phyloP scores from a whole-genome alignment of 2,329 filamentous ascomycete genomes.

The Zymoseptoria passerinii region DNA sequence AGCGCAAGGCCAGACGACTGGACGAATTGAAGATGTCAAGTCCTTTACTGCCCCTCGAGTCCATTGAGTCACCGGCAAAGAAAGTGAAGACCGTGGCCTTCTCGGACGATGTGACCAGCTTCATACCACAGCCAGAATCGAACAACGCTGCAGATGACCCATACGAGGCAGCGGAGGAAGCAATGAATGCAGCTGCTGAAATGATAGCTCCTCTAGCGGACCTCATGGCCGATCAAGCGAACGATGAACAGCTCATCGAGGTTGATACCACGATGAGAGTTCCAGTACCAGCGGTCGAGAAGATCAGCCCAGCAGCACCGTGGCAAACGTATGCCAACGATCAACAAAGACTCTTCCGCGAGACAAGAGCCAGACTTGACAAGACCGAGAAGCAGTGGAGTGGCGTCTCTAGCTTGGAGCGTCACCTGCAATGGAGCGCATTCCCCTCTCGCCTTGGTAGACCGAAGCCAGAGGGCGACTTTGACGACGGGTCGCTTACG shows the following conservation, averaged over 20 bases:
- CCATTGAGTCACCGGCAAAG: conserved; percentile 31
- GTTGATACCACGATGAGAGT: conserved; percentile 43
- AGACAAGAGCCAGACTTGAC: conserved; percentile 19
- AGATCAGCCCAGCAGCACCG: conserved; percentile 35
- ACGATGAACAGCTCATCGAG: conserved; percentile 40
- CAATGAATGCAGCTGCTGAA: conserved; percentile 28
- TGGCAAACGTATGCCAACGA: conserved; percentile 38
- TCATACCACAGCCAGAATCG: conserved; percentile 28
- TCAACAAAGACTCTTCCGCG: conserved; percentile 25
- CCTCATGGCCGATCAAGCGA: conserved; percentile 28
- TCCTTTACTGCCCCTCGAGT: conserved; percentile 37
- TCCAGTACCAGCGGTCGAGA: conserved; percentile 41
- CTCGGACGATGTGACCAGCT: conserved; percentile 29
- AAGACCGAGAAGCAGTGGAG: conserved; percentile 33
- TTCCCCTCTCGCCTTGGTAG: conserved; percentile 37
- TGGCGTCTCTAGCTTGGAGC: conserved; percentile 33
- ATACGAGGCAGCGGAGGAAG: conserved; percentile 18
- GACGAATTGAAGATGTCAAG: conserved; percentile 39
- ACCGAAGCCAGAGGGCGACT: conserved; percentile 33
- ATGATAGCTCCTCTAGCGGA: conserved; percentile 31
- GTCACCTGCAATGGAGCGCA: conserved; percentile 40
- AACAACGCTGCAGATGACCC: conserved; percentile 13
- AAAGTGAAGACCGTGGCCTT: conserved; percentile 36
- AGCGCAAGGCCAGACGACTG: conserved; percentile 27
- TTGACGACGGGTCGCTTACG: conserved; percentile 32